Evolutionary conservation across 225 moss, liverwort and hornwort species (phyloP), one percentile per base, ranked within the genome.

Genomic region (Anthoceros angustus): DNA sequence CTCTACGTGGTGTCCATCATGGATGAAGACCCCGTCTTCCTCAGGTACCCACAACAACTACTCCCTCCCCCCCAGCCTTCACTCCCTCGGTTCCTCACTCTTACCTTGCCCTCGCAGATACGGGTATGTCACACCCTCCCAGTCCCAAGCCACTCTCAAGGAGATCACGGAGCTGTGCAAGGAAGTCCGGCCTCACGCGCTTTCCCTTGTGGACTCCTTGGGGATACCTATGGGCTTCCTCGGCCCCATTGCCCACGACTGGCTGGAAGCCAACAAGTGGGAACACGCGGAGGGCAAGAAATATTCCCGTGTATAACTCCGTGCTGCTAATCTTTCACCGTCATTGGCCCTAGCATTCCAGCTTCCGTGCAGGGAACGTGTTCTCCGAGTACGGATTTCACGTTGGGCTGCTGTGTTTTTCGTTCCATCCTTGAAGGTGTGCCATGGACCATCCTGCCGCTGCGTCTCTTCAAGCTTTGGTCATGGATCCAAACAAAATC

Each of bases 191-290:
- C 90, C 90, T 6, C 90, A 80, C 39, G 72, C 88, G 9, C 78
- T 90, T 24, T 69, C 84, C 32, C 77, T 88, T 45, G 86, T 95
- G 18, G 73, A 88, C 71, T 79, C 90, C 20, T 86, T 95, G 11
- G 88, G 90, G 24, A 68, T 83, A 42, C 83, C 85, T 0, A 42
- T 68, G 12, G 71, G 81, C 1, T 71, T 88, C 18, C 77, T 91
- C 48, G 94, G 90, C 10, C 85, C 90, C 21, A 88, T 95, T 12
- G 94, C 86, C 16, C 80, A 72, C 23, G 84, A 91, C 66, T 95
- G 86, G 90, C 73, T 95, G 3, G 83, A 87, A 32, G 75, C 80
- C 72, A 95, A 95, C 74, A 86, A 87, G 0, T 89, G 84, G 79
- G 64, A 76, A 70, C 73, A 81, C 66, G 86, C 73, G 15, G 65